Evolutionary conservation across 1,284 basidiomycete species (phyloP).

Genomic region (Ustilago trichophora): DNA sequence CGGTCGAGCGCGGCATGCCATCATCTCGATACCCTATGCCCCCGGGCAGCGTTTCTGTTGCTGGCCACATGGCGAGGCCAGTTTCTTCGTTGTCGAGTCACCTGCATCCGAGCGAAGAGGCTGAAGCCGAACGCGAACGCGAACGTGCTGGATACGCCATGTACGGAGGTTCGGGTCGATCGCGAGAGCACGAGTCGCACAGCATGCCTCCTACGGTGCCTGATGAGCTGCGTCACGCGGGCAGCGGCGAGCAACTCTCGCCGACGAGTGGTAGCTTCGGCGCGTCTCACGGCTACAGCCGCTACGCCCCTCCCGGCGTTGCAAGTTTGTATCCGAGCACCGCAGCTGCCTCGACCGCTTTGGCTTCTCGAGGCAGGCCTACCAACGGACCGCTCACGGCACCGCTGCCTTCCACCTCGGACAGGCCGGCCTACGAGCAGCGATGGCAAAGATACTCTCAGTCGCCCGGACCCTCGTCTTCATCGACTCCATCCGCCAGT

Average conservation of each 20-base stretch:
- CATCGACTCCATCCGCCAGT: neutral
- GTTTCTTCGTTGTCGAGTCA: constrained; percentile 19
- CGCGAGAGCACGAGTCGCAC: constrained; percentile 32
- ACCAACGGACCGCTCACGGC: constrained; percentile 28
- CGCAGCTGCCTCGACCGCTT: constrained; percentile 10
- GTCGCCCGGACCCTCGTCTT: constrained; percentile 26
- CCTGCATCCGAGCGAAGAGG: constrained; percentile 17
- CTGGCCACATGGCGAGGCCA: constrained; percentile 19
- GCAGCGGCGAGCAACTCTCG: constrained; percentile 23
- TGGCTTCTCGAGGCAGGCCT: constrained; percentile 13
- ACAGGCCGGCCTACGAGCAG: constrained; percentile 28
- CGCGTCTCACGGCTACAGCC: constrained; percentile 21
- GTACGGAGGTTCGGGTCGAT: constrained; percentile 19
- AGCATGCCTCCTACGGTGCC: constrained; percentile 43
- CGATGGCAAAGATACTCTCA: constrained; percentile 40
- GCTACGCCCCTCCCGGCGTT: constrained; percentile 28
- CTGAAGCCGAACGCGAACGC: constrained; percentile 14
- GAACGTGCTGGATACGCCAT: constrained; percentile 14
- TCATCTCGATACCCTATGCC: constrained; percentile 37
- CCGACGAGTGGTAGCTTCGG: constrained; percentile 26
- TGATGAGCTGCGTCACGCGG: constrained; percentile 18
- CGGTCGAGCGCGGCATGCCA: constrained; percentile 24
- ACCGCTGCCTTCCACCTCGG: constrained; percentile 17
- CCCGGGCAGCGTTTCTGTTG: constrained; percentile 12
- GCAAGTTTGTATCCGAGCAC: constrained; percentile 24